Conservation (phyloP, 352 stramenopile species). For the Phytophthora cryptogea region DNA sequence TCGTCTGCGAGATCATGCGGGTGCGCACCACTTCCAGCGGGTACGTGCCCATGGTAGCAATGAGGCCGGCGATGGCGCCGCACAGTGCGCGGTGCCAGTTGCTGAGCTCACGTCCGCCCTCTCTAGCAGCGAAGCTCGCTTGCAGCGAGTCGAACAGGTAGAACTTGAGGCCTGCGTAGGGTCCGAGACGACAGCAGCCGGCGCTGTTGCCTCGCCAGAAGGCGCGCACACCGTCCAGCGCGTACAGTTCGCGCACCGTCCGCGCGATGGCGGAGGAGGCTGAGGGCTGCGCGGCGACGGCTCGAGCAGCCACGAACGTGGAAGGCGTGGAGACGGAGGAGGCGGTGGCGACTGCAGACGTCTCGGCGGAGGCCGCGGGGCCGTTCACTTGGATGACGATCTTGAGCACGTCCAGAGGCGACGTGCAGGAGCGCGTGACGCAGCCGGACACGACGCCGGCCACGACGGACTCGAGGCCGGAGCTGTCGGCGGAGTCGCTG, state of each 20-base stretch:
- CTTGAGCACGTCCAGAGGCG: constrained; percentile 83
- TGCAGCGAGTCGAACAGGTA: constrained; percentile 79
- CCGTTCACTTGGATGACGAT: constrained; percentile 85
- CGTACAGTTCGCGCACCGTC: constrained; percentile 66
- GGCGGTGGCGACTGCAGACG: background rate
- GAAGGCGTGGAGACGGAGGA: constrained; percentile 20
- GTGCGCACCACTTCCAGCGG: constrained; percentile 84
- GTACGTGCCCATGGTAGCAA: constrained; percentile 79
- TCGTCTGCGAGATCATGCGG: constrained; percentile 74
- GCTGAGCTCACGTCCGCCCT: constrained; percentile 33
- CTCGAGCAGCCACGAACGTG: constrained; percentile 28
- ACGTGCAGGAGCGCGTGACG: constrained; percentile 83
- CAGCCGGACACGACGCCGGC: constrained; percentile 78
- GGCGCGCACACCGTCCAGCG: constrained; percentile 62
- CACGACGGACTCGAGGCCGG: constrained; percentile 66
- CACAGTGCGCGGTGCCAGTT: constrained; percentile 61
- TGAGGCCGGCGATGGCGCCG: constrained; percentile 60
- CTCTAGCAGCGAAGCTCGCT: constrained; percentile 34
- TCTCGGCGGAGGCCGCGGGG: constrained; percentile 19
- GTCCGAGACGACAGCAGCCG: constrained; percentile 75
- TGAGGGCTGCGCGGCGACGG: constrained; percentile 32
- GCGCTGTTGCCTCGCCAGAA: constrained; percentile 84
- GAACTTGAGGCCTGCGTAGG: constrained; percentile 84
- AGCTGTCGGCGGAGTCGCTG: constrained; percentile 12
- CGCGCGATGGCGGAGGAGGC: constrained; percentile 44